phyloP scores from a whole-genome alignment of 148 eudicot genomes.

The Camellia japonica region DNA sequence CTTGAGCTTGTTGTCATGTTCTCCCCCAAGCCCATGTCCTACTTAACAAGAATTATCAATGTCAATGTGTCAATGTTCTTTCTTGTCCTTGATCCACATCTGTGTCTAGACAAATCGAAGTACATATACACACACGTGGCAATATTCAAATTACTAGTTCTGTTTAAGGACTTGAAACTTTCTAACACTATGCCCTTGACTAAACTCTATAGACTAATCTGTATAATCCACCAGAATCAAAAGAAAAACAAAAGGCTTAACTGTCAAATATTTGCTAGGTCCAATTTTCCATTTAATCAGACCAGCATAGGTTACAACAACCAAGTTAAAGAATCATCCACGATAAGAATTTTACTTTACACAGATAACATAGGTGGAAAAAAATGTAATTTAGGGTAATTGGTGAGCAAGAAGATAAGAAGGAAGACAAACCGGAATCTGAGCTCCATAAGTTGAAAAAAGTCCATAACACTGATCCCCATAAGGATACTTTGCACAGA shows the following conservation, averaged over 20 bases:
- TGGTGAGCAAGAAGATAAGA: neutral
- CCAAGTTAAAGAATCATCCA: neutral
- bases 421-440: slow-evolving; percentile 46
- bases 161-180: neutral
- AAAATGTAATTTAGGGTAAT: neutral
- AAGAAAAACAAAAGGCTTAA: neutral
- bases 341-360: neutral
- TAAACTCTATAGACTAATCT: neutral
- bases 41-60: neutral
- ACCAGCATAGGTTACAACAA: neutral
- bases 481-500: slow-evolving; percentile 50
- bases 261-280: neutral
- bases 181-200: neutral
- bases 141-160: neutral
- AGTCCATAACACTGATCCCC: slow-evolving; percentile 53
- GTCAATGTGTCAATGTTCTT: neutral
- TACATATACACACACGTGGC: neutral
- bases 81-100: neutral
- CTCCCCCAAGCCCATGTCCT: neutral
- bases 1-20: neutral
- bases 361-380: slow-evolving; percentile 3
- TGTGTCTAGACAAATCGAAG: neutral
- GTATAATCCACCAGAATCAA: neutral
- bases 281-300: neutral
- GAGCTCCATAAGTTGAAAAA: slow-evolving; percentile 56